Conservation (phyloP, 2,329 filamentous ascomycete species). For the Colletotrichum cordylinicola region DNA sequence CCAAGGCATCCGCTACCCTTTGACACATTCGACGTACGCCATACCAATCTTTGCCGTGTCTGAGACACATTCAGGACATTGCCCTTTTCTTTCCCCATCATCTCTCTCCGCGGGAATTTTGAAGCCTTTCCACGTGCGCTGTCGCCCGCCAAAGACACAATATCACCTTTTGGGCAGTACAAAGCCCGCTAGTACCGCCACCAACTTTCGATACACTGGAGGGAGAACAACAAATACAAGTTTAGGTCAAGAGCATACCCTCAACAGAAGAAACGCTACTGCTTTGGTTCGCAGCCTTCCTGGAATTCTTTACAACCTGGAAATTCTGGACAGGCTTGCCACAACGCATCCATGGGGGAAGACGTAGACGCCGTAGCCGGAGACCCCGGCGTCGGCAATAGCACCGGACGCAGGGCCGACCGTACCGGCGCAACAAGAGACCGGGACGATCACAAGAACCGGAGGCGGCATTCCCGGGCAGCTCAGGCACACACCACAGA, state of each 20-base stretch:
- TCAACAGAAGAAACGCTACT: neutral
- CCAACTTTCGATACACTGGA: neutral
- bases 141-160: neutral
- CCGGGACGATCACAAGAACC: constrained; percentile 2
- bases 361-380: constrained; percentile 5
- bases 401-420: neutral
- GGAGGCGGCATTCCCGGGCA: constrained; percentile 1
- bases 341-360: neutral
- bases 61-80: neutral
- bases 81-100: neutral
- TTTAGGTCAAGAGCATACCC: neutral
- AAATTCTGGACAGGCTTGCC: neutral
- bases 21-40: neutral
- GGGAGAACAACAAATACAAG: neutral
- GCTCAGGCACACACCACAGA: neutral
- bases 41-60: neutral
- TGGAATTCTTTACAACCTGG: neutral
- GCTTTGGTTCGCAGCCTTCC: neutral
- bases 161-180: neutral
- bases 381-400: constrained; percentile 12
- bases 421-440: neutral
- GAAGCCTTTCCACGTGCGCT: neutral
- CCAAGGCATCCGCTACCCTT: neutral
- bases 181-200: neutral
- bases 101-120: neutral